Base-by-base conservation (phyloP, 345 rosid genomes). In the Hirschfeldia incana region DNA sequence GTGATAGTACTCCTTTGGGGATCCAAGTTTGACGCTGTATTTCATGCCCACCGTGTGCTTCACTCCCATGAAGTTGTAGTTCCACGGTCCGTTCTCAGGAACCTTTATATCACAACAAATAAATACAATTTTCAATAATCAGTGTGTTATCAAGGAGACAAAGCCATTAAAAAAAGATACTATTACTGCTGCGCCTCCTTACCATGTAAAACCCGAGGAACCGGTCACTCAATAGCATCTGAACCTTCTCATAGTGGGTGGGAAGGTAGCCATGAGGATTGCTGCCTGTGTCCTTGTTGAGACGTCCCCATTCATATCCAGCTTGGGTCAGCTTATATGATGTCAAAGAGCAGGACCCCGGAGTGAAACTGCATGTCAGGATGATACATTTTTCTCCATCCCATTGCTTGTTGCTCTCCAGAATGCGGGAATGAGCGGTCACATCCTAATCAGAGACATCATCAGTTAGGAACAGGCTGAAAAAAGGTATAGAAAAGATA, bases 151-250 rank as follows among this genome's bases (percentile, higher is more conserved):
- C 39, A 15, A 44, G 32, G 65, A 53, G 65, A 53, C 65, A 74
- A 60, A 32, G 36, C 67, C 16, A 5, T 4, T 4, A 72, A 51
- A 51, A 13, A 4, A n/a, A 51, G 21, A 6, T 8, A 6, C 17
- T 11, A 62, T 6, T 3, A 46, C 57, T 17, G n/a, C 6, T 12
- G 53, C 53, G 12, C 53, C 21, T 64, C 58, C 86, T 88, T 84
- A 92, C 98, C 99, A 96, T 96, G 86, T 96, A 96, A 85, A 96
- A 96, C 65, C 99, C 99, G 6, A 90, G 87, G 88, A 96, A 96
- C 57, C 97, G 86, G 67, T 93, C 98, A 75, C 99, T 96, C 44
- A 93, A 83, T 57, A 96, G 90, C 99, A 93, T 96, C 82, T 96
- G 98, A 69, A 96, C 99, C 89, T 96, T 96, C 89, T 96, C 98